These are phyloP conservation scores for Phtheirospermum japonicum DNA, from an alignment of 257 asterid genomes.

Conservation along the genomic window DNA sequence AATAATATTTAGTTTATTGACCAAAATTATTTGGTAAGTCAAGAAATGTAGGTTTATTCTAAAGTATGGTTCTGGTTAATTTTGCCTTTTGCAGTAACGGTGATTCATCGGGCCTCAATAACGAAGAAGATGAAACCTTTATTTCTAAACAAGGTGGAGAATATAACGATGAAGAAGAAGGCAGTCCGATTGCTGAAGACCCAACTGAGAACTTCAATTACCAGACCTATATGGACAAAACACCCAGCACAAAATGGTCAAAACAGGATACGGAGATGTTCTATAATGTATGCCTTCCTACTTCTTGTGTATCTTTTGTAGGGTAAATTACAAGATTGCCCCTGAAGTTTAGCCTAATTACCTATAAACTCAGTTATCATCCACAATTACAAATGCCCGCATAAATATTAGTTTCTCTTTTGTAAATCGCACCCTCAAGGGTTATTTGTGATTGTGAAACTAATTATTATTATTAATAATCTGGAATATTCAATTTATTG, in stretches of 20 bases:
- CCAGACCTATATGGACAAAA: conserved; percentile 72
- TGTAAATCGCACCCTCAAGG: no score
- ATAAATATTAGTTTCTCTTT: background rate
- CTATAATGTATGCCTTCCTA: conserved; percentile 59
- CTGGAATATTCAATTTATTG: background rate
- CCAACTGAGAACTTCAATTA: conserved; percentile 54
- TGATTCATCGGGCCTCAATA: conserved; percentile 28
- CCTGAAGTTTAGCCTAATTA: background rate
- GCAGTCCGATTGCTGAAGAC: conserved; percentile 38
- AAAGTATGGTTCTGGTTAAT: background rate
- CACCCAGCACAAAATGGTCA: conserved; percentile 72
- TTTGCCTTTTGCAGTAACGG: conserved; percentile 40
- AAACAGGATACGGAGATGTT: conserved; percentile 83
- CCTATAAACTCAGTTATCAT: no score
- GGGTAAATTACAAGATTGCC: background rate
- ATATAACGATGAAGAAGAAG: conserved; percentile 3
- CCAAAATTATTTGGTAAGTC: conserved; percentile 1
- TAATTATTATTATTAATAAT: no score
- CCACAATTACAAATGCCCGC: no score
- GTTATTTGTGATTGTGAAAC: no score
- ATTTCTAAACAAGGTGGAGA: conserved; percentile 39
- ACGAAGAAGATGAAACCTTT: conserved; percentile 33
- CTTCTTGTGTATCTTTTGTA: background rate
- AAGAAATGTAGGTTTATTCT: background rate
- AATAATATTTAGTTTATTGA: conserved; percentile 17